Evolutionary conservation across 1,139 yeast genomes (phyloP), one percentile per base, ranked within the genome.

Genomic region (Scheffersomyces quercinus): DNA sequence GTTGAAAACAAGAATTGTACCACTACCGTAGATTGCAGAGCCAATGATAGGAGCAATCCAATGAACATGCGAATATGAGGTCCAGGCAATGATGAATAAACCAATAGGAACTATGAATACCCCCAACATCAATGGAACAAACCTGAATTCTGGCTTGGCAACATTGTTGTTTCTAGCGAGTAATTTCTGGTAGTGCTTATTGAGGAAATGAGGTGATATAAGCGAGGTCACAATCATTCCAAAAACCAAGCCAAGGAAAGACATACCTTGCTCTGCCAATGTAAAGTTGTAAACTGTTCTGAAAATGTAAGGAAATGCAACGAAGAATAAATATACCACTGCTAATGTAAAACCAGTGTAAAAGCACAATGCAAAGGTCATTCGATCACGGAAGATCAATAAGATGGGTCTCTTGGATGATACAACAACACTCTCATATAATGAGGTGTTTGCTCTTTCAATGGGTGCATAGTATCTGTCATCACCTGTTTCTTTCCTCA

Each of bases 261-360:
- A 64, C 43, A 81, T 61, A 11, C 85, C 86, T 31, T 62, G 59
- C 32, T 51, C 53, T 29, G 54, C 52, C 9, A 70, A 59, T 10
- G 57, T 51, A 52, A 82, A 79, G 9, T 59, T 53, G 53, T 79
- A 83, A 1, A 79, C 75, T 4, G 69, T 68, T 10, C 60, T 53
- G 54, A 77, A 81, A 20, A 78, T 77, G 46, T 76, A 75, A 1
- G 88, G 88, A 53, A 81, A 77, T 3, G 87, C 78, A 36, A 82
- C 81, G 52, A 83, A 83, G 57, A 81, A 83, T 53, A 83, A 59
- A 56, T 83, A 83, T 16, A 83, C 77, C 29, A 82, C 75, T 0
- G 85, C 84, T 40, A 83, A 65, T 1, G 79, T 68, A 41, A 83
- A 65, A 0, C 86, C 88, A 0, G 88, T 75, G 54, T 83, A 84